A percentile compares a stretch with the other conserved stretches of the same genome.
phyloP scores from a whole-genome alignment of 768 basidiomycete genomes.

The Trametes cingulata region DNA sequence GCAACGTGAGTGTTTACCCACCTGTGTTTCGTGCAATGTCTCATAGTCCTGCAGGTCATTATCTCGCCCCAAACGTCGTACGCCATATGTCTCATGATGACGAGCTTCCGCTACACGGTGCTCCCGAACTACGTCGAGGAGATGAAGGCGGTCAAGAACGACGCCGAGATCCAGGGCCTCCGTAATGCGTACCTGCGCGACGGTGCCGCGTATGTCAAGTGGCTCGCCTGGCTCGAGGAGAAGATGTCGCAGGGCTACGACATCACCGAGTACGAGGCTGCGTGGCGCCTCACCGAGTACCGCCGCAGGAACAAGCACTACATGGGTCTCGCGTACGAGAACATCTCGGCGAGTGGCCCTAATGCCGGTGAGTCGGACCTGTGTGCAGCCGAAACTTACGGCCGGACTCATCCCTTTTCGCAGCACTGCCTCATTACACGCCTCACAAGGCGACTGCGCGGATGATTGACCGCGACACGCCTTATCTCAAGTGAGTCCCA shows the following conservation, averaged over 20 bases:
- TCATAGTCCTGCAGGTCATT: conserved; percentile 46
- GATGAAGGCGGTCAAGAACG: conserved; percentile 88
- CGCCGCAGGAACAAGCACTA: conserved; percentile 70
- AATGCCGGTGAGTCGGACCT: conserved; percentile 63
- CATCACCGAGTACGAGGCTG: conserved; percentile 92
- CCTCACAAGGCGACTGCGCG: conserved; percentile 69
- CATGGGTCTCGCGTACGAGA: conserved; percentile 86
- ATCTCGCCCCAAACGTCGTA: conserved; percentile 76
- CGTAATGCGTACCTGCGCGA: conserved; percentile 86
- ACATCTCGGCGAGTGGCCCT: conserved; percentile 84
- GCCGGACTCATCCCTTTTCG: background rate
- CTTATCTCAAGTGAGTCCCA: conserved; percentile 81
- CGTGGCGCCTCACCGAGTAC: conserved; percentile 77
- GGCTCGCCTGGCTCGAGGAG: conserved; percentile 89
- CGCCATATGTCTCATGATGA: conserved; percentile 83
- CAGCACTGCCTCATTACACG: conserved; percentile 89
- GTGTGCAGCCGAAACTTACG: background rate
- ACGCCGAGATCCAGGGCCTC: conserved; percentile 80
- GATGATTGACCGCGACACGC: conserved; percentile 74
- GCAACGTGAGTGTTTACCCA: conserved; percentile 54
- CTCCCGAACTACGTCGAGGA: conserved; percentile 68
- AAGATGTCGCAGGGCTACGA: conserved; percentile 75
- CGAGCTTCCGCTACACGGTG: conserved; percentile 78
- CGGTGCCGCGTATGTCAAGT: conserved; percentile 80
- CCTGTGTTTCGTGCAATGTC: background rate